Evolutionary conservation across 1,284 basidiomycete genomes (phyloP).

Genomic region (Hymenochaete sp.): DNA sequence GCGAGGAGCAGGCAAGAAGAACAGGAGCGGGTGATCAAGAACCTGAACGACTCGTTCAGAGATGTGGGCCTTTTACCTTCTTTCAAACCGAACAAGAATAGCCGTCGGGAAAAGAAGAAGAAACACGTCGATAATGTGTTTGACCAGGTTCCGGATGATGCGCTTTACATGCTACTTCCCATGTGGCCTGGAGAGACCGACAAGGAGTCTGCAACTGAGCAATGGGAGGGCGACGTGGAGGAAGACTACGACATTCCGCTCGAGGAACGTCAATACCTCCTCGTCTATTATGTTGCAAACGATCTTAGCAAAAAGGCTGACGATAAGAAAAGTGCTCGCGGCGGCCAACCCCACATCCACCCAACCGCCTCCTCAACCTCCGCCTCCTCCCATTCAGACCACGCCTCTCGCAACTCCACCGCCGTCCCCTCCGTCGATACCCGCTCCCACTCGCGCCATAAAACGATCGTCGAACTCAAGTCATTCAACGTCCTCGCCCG

Average conservation of each 20-base stretch:
- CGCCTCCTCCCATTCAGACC: constrained; percentile 15
- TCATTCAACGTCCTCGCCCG: constrained; percentile 61
- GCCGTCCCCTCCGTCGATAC: constrained; percentile 29
- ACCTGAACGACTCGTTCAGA: constrained; percentile 65
- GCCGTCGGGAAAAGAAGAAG: constrained; percentile 17
- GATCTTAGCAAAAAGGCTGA: constrained; percentile 30
- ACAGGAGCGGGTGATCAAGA: constrained; percentile 56
- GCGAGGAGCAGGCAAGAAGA: constrained; percentile 57
- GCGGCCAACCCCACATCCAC: constrained; percentile 21
- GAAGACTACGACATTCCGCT: constrained; percentile 32
- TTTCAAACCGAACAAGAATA: constrained; percentile 24
- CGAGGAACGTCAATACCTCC: constrained; percentile 54
- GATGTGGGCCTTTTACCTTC: constrained; percentile 69
- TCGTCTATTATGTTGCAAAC: constrained; percentile 62
- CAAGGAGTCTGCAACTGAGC: constrained; percentile 26
- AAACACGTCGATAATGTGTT: constrained; percentile 40
- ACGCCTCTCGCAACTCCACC: constrained; percentile 21
- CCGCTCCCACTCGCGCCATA: too few species aligned
- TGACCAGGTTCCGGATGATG: constrained; percentile 53
- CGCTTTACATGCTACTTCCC: constrained; percentile 72
- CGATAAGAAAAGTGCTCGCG: constrained; percentile 29
- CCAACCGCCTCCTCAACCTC: constrained; percentile 31
- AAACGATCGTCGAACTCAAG: constrained; percentile 38
- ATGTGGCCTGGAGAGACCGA: constrained; percentile 73
- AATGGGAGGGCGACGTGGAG: constrained; percentile 28